phyloP scores from a whole-genome alignment of 257 asterid species.

The Nemophila menziesii region DNA sequence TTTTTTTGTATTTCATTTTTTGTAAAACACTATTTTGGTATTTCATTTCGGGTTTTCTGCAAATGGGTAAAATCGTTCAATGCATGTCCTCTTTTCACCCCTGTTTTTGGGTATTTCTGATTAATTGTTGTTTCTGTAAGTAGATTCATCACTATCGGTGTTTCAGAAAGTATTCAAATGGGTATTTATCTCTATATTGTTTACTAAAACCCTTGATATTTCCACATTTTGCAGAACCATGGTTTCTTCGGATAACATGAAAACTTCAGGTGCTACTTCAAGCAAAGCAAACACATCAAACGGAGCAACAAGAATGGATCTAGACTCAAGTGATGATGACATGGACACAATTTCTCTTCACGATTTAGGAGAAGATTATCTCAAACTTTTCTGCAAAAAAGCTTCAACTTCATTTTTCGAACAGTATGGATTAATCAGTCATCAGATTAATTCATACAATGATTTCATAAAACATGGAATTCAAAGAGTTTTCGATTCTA shows the following conservation, averaged over 20 bases:
- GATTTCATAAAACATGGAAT: constrained; percentile 56
- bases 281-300: constrained; percentile 12
- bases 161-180: too few species aligned
- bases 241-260: constrained; percentile 2
- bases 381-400: constrained; percentile 49
- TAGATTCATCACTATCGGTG: too few species aligned
- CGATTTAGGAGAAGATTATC: constrained; percentile 30
- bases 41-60: too few species aligned
- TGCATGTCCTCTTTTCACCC: too few species aligned
- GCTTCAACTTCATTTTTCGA: constrained; percentile 63
- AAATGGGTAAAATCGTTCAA: too few species aligned
- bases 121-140: too few species aligned
- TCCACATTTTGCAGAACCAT: not conserved
- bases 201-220: too few species aligned
- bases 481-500: constrained; percentile 57
- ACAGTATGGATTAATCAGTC: constrained; percentile 67
- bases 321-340: constrained; percentile 42
- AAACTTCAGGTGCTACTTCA: constrained; percentile 16
- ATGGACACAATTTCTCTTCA: constrained; percentile 23
- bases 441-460: constrained; percentile 73
- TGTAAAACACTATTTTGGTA: too few species aligned
- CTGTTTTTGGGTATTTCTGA: too few species aligned
- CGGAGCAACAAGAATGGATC: constrained; percentile 13
- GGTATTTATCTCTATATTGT: too few species aligned
- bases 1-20: too few species aligned